phyloP scores from a whole-genome alignment of 1,284 basidiomycete genomes.

The Cerrena zonata region DNA sequence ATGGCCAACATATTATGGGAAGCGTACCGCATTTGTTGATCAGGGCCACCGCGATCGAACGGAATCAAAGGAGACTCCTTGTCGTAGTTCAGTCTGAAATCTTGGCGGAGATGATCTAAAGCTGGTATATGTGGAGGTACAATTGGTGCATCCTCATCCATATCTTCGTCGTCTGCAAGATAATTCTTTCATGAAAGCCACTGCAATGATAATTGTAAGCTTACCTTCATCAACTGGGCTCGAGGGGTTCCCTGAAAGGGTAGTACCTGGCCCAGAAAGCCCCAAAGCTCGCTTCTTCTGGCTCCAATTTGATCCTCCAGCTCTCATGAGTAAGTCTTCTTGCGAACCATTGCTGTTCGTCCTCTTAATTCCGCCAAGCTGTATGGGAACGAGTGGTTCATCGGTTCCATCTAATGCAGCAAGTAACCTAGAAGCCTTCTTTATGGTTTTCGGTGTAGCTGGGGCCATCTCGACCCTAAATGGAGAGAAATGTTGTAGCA shows the following conservation, averaged over 20 bases:
- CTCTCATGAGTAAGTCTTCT: too few relatives aligned
- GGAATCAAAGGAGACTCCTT: slow-evolving; percentile 9
- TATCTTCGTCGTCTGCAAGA: too few relatives aligned
- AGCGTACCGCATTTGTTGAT: slow-evolving; percentile 18
- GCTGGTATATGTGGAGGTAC: too few relatives aligned
- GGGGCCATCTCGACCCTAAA: too few relatives aligned
- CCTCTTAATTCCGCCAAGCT: neutral
- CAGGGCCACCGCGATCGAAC: slow-evolving; percentile 20
- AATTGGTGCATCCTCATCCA: too few relatives aligned
- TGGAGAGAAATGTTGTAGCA: too few relatives aligned
- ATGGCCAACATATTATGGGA: neutral
- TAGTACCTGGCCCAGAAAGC: too few relatives aligned
- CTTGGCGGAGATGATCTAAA: too few relatives aligned
- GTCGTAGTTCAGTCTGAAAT: slow-evolving; percentile 10
- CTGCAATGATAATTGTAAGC: neutral
- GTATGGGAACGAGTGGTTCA: neutral
- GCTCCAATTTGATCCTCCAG: too few relatives aligned
- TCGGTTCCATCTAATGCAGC: slow-evolving; percentile 12
- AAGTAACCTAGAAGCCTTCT: slow-evolving; percentile 10
- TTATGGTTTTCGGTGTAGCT: neutral
- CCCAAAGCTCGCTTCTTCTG: neutral
- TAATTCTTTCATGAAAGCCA: neutral
- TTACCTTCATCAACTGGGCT: too few relatives aligned
- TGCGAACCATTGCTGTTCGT: too few relatives aligned
- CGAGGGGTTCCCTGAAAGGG: too few relatives aligned